A percentile compares a stretch with the other conserved stretches of the same genome.
Conservation (phyloP, 2,329 filamentous ascomycete species). For the Chaetoscypha palmicola region DNA sequence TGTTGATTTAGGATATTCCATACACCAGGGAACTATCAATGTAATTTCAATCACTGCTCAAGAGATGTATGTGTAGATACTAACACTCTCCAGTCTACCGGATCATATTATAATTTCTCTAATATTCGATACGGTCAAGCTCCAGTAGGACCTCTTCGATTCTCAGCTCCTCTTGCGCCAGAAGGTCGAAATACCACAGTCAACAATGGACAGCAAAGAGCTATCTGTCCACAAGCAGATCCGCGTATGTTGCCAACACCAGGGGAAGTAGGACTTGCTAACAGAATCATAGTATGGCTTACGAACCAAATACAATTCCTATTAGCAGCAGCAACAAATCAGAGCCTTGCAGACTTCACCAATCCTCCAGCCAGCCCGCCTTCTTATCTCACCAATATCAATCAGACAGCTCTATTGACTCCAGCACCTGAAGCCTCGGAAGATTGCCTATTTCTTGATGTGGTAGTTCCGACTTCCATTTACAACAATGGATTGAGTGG, state of each 20-base stretch:
- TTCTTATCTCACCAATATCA: slow-evolving; percentile 2
- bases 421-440: slow-evolving; percentile 26
- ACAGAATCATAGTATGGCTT: not conserved
- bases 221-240: slow-evolving; percentile 32
- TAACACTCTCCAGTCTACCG: slow-evolving; percentile 24
- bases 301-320: slow-evolving; percentile 16
- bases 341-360: slow-evolving; percentile 6
- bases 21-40: slow-evolving; percentile 28
- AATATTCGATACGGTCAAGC: slow-evolving; percentile 39
- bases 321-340: slow-evolving; percentile 12
- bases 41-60: slow-evolving; percentile 14
- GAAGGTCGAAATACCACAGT: slow-evolving; percentile 25
- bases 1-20: slow-evolving; percentile 29
- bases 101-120: slow-evolving; percentile 29
- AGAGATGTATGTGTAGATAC: not conserved
- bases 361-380: slow-evolving; percentile 2
- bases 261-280: slow-evolving; percentile 10
- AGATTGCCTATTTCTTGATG: slow-evolving; percentile 41
- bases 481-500: slow-evolving; percentile 6
- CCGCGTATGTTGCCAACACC: slow-evolving; percentile 17
- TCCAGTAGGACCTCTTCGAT: slow-evolving; percentile 36
- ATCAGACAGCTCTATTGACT: slow-evolving; percentile 9
- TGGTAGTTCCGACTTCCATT: slow-evolving; percentile 35
- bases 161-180: slow-evolving; percentile 33
- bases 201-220: slow-evolving; percentile 27